Evolutionary conservation across 108 stramenopile genomes (phyloP).

Genomic region (Skeletonema grethae): DNA sequence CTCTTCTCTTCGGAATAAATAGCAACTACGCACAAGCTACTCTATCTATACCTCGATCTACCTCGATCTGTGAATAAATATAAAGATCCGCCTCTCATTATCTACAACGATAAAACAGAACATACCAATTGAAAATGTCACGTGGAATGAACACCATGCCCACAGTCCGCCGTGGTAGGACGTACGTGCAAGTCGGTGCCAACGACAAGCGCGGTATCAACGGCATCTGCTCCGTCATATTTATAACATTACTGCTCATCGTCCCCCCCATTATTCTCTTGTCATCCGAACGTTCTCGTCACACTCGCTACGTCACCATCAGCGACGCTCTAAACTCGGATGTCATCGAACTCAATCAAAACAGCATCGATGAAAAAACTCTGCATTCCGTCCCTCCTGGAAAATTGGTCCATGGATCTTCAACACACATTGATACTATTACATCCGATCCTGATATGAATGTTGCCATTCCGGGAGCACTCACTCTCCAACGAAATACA

Average conservation of each 20-base stretch:
- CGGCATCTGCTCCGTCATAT: slow-evolving; percentile 33
- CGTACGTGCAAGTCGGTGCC: slow-evolving; percentile 14
- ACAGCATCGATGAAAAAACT: background rate
- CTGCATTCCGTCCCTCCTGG: slow-evolving; percentile 9
- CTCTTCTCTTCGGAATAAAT: too few species aligned
- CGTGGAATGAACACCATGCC: slow-evolving; percentile 39
- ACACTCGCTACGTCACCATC: slow-evolving; percentile 20
- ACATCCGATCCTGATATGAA: slow-evolving; percentile 10
- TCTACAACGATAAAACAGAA: background rate
- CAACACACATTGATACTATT: background rate
- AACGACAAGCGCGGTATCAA: slow-evolving; percentile 26
- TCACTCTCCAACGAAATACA: slow-evolving; percentile 21
- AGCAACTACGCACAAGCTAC: too few species aligned
- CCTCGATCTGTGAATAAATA: too few species aligned
- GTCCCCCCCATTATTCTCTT: slow-evolving; percentile 29
- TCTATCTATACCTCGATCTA: too few species aligned
- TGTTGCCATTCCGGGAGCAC: slow-evolving; percentile 27
- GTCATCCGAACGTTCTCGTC: slow-evolving; percentile 23
- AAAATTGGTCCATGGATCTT: slow-evolving; percentile 12
- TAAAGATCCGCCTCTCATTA: too few species aligned
- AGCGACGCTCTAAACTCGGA: slow-evolving; percentile 17
- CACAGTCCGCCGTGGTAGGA: slow-evolving; percentile 34
- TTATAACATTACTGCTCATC: slow-evolving; percentile 26
- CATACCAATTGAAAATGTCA: slow-evolving; percentile 5
- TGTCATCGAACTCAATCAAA: slow-evolving; percentile 18